phyloP scores from a whole-genome alignment of 2,329 filamentous ascomycete genomes.

The Aspergillus sojae region DNA sequence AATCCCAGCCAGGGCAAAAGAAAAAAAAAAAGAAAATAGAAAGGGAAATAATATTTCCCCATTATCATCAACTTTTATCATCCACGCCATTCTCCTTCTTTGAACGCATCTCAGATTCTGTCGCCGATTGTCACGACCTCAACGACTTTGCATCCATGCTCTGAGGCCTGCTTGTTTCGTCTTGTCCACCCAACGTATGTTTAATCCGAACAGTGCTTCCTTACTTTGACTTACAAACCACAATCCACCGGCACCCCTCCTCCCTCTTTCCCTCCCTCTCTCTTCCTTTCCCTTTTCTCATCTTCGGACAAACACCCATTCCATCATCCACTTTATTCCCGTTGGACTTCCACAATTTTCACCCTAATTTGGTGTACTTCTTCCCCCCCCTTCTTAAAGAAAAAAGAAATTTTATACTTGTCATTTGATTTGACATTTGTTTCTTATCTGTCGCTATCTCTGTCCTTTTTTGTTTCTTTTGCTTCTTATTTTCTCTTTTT shows the following conservation, averaged over 20 bases:
- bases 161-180: conserved; percentile 24
- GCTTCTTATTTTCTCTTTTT: not conserved
- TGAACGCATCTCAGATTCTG: not conserved
- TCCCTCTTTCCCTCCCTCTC: conserved; percentile 7
- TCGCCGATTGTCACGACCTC: conserved; percentile 20
- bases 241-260: conserved; percentile 2
- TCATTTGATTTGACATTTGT: not conserved
- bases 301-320: not conserved
- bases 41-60: conserved; percentile 11
- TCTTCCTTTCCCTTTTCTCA: conserved; percentile 5
- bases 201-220: conserved; percentile 11
- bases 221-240: conserved; percentile 9
- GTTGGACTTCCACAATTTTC: not conserved
- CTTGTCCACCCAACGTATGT: conserved; percentile 28
- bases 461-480: not conserved
- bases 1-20: conserved; percentile 12
- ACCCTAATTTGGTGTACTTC: conserved; percentile 5
- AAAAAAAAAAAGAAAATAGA: conserved; percentile 5
- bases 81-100: conserved; percentile 13
- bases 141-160: conserved; percentile 26
- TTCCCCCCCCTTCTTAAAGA: not conserved
- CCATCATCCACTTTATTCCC: not conserved
- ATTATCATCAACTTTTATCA: conserved; percentile 17
- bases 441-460: conserved; percentile 11
- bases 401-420: not conserved